Evolutionary conservation across 305 asterid genomes (phyloP), one percentile per base, ranked within the genome.

Genomic region (Andrographis paniculata): DNA sequence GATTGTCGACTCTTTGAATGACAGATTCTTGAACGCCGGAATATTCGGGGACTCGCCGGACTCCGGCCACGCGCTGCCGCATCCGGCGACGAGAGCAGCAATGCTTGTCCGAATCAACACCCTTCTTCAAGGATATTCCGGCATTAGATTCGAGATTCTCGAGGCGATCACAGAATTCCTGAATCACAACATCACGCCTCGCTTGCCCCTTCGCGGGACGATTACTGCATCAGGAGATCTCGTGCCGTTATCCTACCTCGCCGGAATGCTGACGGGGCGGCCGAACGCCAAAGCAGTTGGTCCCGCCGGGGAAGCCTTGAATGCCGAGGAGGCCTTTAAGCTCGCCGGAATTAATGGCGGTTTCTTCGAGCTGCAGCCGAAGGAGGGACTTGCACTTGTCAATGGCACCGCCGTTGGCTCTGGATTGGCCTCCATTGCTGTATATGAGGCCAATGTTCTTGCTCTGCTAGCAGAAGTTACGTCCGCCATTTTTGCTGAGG

Each of bases 361-460:
- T 2, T 75, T 71, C 59, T 75, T 71, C 21, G 69, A 75, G 75
- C 45, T 75, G 60, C 78, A 71, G 61, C 79, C 82, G 14, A 33
- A 11, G 14, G 39, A 33, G 13, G 42, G 42, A 17, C 17, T 37
- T 3, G 42, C 42, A 7, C 42, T 37, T 14, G 42, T 37, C 16
- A 37, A 37, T 9, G 42, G 42, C 42, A 37, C 42, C 17, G 42
- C 42, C 8, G 42, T 37, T 9, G 42, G 42, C 17, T 13, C 17
- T 17, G 42, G 42, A 14, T 14, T 37, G 17, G 42, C 42, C 42
- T 14, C 17, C 3, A n/a, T 13, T 9, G 42, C 42, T 9, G 5
- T 37, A 5, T 37, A 13, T 9, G 42, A 37, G 17, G 42, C 17
- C 8, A 37, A 37, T 17, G 8, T 37, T 37, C 42, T 37, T 3